Evolutionary conservation across 768 basidiomycete species (phyloP).

Genomic region (Lactarius indigo): DNA sequence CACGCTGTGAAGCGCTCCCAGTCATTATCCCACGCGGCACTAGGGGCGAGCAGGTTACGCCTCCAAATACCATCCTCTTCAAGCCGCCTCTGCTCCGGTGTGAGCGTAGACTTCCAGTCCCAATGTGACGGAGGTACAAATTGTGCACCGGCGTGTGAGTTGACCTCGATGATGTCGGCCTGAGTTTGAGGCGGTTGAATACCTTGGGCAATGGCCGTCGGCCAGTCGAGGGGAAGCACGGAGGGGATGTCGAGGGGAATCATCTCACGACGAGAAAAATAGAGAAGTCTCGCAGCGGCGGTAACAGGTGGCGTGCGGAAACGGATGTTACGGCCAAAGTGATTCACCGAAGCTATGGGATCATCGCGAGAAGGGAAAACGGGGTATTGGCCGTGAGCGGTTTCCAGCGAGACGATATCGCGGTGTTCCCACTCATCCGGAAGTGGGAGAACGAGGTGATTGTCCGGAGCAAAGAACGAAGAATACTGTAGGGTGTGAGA

Average conservation of each 20-base stretch:
- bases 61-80: slow-evolving; percentile 30
- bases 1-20: slow-evolving; percentile 55
- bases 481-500: slow-evolving; percentile 51
- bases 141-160: slow-evolving; percentile 40
- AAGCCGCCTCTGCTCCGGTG: slow-evolving; percentile 27
- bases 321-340: slow-evolving; percentile 27
- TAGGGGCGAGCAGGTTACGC: slow-evolving; percentile 33
- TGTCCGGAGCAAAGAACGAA: slow-evolving; percentile 55
- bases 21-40: slow-evolving; percentile 50
- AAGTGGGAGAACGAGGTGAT: slow-evolving; percentile 56
- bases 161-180: slow-evolving; percentile 59
- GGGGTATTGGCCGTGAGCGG: slow-evolving; percentile 47
- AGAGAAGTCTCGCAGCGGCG: slow-evolving; percentile 59
- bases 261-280: slow-evolving; percentile 55
- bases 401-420: slow-evolving; percentile 32
- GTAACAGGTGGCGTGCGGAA: slow-evolving; percentile 45
- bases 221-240: slow-evolving; percentile 36
- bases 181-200: slow-evolving; percentile 43
- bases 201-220: slow-evolving; percentile 32
- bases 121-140: slow-evolving; percentile 29
- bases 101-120: slow-evolving; percentile 30
- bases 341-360: slow-evolving; percentile 22
- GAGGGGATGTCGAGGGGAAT: slow-evolving; percentile 40
- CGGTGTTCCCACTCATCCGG: slow-evolving; percentile 25
- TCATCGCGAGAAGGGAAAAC: slow-evolving; percentile 36